Evolutionary conservation across 1,284 basidiomycete genomes (phyloP).

Genomic region (Tilletiaria anomala): DNA sequence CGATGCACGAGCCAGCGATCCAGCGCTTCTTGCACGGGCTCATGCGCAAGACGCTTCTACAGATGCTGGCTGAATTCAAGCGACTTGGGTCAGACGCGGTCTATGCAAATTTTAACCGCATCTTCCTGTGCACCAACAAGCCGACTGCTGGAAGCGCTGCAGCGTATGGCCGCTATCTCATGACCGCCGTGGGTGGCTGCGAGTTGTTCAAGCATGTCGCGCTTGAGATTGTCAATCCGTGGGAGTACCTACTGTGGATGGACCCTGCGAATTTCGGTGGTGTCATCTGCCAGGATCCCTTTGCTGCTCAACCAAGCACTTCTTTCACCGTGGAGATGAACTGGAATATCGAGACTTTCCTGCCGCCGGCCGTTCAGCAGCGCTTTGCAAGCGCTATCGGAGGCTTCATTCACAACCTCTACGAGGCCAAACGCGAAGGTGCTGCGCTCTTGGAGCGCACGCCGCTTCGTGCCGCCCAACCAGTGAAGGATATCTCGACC

Average conservation of each 20-base stretch:
- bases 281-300: constrained; percentile 48
- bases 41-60: constrained; percentile 96
- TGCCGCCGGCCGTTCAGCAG: constrained; percentile 66
- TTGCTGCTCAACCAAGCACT: neutral
- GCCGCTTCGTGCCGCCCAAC: constrained; percentile 54
- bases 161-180: constrained; percentile 85
- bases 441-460: constrained; percentile 46
- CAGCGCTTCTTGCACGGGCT: constrained; percentile 86
- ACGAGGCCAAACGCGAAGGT: constrained; percentile 55
- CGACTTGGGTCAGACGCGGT: constrained; percentile 83
- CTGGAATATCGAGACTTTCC: constrained; percentile 88
- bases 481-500: too few species aligned
- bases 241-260: constrained; percentile 91
- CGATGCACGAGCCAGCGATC: constrained; percentile 82
- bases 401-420: constrained; percentile 74
- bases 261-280: constrained; percentile 87
- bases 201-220: constrained; percentile 90
- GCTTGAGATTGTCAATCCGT: constrained; percentile 74
- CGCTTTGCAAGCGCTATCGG: constrained; percentile 64
- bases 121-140: constrained; percentile 84
- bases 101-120: constrained; percentile 83
- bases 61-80: constrained; percentile 90
- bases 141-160: constrained; percentile 79
- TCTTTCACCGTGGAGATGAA: constrained; percentile 53
- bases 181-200: constrained; percentile 79